Evolutionary conservation across 78 protist genomes (phyloP).

Genomic region (slime mould (Dictyostelium discoideum)): DNA sequence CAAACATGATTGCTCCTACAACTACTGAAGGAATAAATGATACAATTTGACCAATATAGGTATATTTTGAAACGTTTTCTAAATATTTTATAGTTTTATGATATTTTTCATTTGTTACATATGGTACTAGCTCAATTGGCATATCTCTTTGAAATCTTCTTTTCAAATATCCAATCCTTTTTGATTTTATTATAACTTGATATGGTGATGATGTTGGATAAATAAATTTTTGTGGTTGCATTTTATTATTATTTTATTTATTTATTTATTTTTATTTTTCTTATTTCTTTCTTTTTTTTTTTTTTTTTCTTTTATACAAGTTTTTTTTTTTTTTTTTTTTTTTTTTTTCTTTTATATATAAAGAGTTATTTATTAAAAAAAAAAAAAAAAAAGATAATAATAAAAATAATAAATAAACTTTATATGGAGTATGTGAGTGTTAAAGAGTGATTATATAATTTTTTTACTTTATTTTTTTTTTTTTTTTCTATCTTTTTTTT

Average conservation of each 20-base stretch:
- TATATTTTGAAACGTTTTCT: slow-evolving; percentile 19
- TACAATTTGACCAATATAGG: slow-evolving; percentile 43
- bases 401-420: background rate
- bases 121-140: slow-evolving; percentile 34
- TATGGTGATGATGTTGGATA: slow-evolving; percentile 40
- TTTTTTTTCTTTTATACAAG: background rate
- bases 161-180: slow-evolving; percentile 37
- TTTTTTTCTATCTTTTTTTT: too few relatives aligned
- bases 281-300: background rate
- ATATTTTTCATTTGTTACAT: slow-evolving; percentile 27
- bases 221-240: slow-evolving; percentile 42
- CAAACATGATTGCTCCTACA: slow-evolving; percentile 49
- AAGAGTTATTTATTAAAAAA: background rate
- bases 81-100: slow-evolving; percentile 25
- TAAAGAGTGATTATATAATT: background rate
- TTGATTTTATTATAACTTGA: slow-evolving; percentile 24
- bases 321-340: background rate
- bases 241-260: background rate
- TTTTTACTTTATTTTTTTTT: background rate
- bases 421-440: background rate
- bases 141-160: slow-evolving; percentile 47
- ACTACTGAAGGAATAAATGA: slow-evolving; percentile 40
- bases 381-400: too few relatives aligned
- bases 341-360: background rate
- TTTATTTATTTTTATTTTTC: background rate